Conservation (phyloP, 148 eudicot genomes). For the Fagopyrum tataricum region DNA sequence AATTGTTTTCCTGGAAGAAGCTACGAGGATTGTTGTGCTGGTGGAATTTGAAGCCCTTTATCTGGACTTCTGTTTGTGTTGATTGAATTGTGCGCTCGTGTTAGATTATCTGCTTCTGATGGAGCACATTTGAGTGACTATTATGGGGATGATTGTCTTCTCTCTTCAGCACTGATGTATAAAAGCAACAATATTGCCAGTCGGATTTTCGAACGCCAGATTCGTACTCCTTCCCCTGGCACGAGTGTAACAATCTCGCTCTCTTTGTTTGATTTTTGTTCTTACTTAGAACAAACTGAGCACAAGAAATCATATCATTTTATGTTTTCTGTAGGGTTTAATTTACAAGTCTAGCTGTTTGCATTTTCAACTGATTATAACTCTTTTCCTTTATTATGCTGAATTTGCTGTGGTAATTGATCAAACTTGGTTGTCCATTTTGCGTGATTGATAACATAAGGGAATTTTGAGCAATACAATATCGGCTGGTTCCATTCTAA, state of each 20-base stretch:
- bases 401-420: neutral
- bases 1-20: neutral
- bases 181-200: conserved; percentile 70
- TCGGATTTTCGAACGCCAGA: conserved; percentile 88
- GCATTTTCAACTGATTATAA: neutral
- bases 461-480: too few species aligned
- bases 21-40: neutral
- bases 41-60: neutral
- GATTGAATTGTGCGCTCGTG: neutral
- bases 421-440: neutral
- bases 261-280: neutral
- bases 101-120: neutral
- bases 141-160: conserved; percentile 7
- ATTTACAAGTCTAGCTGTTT: neutral
- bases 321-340: too few species aligned
- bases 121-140: neutral
- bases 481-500: too few species aligned
- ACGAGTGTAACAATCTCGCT: conserved; percentile 42
- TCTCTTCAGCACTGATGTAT: conserved; percentile 46
- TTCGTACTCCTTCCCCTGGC: conserved; percentile 68
- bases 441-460: neutral
- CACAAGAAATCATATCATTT: neutral
- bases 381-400: neutral
- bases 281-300: neutral
- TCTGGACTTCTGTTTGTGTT: neutral